Percentiles rank a stretch among this genome's conserved stretches.
Conservation (phyloP, 2,329 filamentous ascomycete genomes). For the Aspergillus versicolor region DNA sequence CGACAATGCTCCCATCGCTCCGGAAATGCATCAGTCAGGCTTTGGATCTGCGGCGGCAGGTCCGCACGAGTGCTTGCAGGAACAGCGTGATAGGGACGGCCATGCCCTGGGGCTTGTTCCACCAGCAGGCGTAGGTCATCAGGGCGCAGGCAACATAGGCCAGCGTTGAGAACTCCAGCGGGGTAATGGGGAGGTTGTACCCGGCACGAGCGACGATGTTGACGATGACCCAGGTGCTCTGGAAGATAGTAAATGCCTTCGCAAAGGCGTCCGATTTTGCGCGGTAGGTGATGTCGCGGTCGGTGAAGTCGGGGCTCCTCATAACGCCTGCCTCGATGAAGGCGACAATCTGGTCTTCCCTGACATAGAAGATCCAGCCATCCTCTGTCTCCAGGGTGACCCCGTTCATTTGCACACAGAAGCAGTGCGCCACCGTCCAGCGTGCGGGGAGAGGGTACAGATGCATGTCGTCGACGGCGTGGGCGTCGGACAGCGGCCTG, state of each 20-base stretch:
- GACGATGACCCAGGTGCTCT: not conserved
- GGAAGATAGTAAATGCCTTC: not conserved
- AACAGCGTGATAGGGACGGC: not conserved
- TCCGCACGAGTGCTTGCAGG: not conserved
- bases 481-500: not conserved
- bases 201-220: not conserved
- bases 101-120: slow-evolving; percentile 2
- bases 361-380: not conserved
- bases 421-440: not conserved
- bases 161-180: not conserved
- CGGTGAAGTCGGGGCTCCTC: not conserved
- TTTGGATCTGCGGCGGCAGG: not conserved
- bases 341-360: not conserved
- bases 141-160: not conserved
- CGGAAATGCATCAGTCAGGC: not conserved
- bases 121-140: not conserved
- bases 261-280: not conserved
- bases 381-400: not conserved
- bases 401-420: not conserved
- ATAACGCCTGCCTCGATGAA: not conserved
- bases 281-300: not conserved
- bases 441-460: not conserved
- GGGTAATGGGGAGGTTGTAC: not conserved
- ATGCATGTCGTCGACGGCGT: not conserved
- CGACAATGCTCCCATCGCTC: not conserved